These are phyloP conservation scores for Chaetomium globosum DNA, from an alignment of 2,329 filamentous ascomycete genomes.

Conservation along the genomic window DNA sequence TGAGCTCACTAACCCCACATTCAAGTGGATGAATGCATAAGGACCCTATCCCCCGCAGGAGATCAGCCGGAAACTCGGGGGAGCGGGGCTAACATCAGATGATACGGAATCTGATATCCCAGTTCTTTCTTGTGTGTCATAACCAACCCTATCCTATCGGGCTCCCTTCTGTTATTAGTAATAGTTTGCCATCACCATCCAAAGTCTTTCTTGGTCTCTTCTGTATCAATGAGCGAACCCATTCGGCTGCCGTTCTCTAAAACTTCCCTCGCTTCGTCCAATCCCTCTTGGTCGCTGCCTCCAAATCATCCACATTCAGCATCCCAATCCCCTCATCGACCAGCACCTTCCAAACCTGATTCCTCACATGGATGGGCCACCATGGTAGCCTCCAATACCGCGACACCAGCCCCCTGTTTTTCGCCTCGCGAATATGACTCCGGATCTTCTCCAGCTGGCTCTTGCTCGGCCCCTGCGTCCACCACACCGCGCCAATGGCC, in stretches of 20 bases:
- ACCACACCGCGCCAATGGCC: slow-evolving; percentile 56
- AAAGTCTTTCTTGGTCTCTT: background rate
- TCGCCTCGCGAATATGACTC: slow-evolving; percentile 53
- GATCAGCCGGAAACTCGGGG: slow-evolving; percentile 39
- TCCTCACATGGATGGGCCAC: slow-evolving; percentile 58
- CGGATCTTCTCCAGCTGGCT: slow-evolving; percentile 50
- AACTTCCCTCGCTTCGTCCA: slow-evolving; percentile 41
- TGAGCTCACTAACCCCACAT: slow-evolving; percentile 28
- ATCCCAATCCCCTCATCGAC: slow-evolving; percentile 61
- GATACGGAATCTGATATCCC: slow-evolving; percentile 13
- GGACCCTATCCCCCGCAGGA: slow-evolving; percentile 30
- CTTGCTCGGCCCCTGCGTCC: slow-evolving; percentile 46
- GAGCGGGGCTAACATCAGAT: slow-evolving; percentile 9
- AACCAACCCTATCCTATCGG: background rate
- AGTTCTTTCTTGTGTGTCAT: slow-evolving; percentile 6
- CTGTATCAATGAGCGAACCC: background rate
- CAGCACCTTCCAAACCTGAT: slow-evolving; percentile 60
- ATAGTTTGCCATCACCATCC: background rate
- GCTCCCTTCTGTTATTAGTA: background rate
- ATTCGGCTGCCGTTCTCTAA: background rate
- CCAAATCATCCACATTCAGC: slow-evolving; percentile 64
- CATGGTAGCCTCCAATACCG: slow-evolving; percentile 63
- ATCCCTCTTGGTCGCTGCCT: slow-evolving; percentile 47
- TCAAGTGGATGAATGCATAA: slow-evolving; percentile 7
- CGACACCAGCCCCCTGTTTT: slow-evolving; percentile 56